Evolutionary conservation across 257 asterid genomes (phyloP).

Genomic region (Ajuga chamaepitys): DNA sequence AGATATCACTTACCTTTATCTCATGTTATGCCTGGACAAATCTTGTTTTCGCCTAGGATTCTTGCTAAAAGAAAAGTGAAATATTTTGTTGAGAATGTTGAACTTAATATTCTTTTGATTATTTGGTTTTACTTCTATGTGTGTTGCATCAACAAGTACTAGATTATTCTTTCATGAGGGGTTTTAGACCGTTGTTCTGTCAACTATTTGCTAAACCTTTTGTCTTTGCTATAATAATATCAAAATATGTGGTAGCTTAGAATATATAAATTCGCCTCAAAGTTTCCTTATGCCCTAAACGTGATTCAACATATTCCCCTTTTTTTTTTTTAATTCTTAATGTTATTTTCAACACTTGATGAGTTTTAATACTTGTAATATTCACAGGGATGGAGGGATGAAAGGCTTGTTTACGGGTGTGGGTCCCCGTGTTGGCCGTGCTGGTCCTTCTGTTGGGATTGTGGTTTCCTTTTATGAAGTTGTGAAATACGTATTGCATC

Average conservation of each 20-base stretch:
- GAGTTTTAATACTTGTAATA: neutral
- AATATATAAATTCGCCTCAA: neutral
- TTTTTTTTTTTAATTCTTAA: no score
- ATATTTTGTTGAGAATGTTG: no score
- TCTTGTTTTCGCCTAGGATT: no score
- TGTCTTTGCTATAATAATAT: neutral
- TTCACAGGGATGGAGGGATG: conserved; percentile 75
- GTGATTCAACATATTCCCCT: no score
- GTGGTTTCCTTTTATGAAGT: conserved; percentile 93
- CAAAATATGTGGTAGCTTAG: neutral
- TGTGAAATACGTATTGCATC: conserved; percentile 56
- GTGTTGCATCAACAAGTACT: neutral
- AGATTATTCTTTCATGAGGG: neutral
- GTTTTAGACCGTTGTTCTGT: neutral
- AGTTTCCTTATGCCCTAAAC: neutral
- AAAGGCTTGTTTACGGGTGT: conserved; percentile 91
- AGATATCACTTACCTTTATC: no score
- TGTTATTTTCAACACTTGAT: neutral
- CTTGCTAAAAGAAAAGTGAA: no score
- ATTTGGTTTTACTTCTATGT: no score
- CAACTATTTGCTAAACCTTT: neutral
- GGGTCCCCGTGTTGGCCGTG: conserved; percentile 95
- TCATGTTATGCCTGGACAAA: no score
- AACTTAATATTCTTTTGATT: no score
- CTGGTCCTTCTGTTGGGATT: conserved; percentile 96